Percentiles rank a stretch among this genome's conserved stretches.
phyloP scores from a whole-genome alignment of 164 flowering plant genomes.

The Piper longum region DNA sequence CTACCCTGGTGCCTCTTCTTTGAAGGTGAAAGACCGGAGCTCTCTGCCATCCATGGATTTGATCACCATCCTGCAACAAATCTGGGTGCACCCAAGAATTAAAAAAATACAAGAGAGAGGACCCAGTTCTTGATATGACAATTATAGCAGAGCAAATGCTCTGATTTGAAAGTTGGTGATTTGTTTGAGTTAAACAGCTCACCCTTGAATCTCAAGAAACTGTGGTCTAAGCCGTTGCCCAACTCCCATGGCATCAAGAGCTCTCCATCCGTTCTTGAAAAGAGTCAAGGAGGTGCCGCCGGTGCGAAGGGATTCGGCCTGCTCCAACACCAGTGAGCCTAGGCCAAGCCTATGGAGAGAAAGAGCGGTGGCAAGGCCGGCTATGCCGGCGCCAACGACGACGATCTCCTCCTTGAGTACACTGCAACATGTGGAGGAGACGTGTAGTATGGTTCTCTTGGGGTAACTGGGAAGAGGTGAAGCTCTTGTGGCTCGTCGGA shows the following conservation, averaged over 20 bases:
- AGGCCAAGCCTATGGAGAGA: conserved; percentile 82
- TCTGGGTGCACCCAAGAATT: conserved; percentile 42
- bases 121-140: no score
- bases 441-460: not conserved
- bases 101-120: conserved; percentile 5
- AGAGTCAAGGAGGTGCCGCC: conserved; percentile 81
- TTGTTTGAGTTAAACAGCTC: conserved; percentile 2
- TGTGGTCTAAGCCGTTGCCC: conserved; percentile 57
- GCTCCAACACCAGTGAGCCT: conserved; percentile 65
- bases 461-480: not conserved
- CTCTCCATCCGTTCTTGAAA: conserved; percentile 94
- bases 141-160: no score
- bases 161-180: no score
- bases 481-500: not conserved
- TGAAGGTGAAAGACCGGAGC: conserved; percentile 73
- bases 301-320: conserved; percentile 64
- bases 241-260: conserved; percentile 71
- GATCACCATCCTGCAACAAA: conserved; percentile 65
- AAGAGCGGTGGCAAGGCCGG: conserved; percentile 78
- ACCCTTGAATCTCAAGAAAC: conserved; percentile 83
- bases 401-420: conserved; percentile 43
- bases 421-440: conserved; percentile 1
- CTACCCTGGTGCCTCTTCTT: conserved; percentile 71
- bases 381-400: conserved; percentile 77
- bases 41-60: conserved; percentile 68